phyloP scores from a whole-genome alignment of 345 rosid species.

The Salix viminalis region DNA sequence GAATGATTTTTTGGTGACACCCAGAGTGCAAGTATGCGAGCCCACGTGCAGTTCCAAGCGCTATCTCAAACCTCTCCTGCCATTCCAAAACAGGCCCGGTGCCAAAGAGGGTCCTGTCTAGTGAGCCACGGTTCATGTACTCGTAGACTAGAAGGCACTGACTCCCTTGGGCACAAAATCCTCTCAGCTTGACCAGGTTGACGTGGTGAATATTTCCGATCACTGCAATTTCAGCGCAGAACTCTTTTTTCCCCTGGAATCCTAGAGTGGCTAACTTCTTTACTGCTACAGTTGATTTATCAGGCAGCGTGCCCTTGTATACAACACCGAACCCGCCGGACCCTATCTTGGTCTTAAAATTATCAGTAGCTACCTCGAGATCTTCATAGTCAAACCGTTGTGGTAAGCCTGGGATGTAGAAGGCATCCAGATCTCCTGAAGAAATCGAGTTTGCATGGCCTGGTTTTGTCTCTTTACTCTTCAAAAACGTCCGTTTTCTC shows the following conservation, averaged over 20 bases:
- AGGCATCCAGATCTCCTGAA: slow-evolving; percentile 62
- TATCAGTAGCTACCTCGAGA: slow-evolving; percentile 19
- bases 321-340: slow-evolving; percentile 26
- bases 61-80: slow-evolving; percentile 23
- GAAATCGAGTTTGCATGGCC: slow-evolving; percentile 30
- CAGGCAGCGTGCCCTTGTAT: slow-evolving; percentile 20
- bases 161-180: slow-evolving; percentile 25
- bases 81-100: slow-evolving; percentile 19
- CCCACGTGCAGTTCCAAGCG: slow-evolving; percentile 30
- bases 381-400: slow-evolving; percentile 21
- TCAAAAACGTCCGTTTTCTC: slow-evolving; percentile 45
- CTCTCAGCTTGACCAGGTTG: slow-evolving; percentile 24
- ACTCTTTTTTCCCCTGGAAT: slow-evolving; percentile 23
- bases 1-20: slow-evolving; percentile 22
- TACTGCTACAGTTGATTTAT: slow-evolving; percentile 21
- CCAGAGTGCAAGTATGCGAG: slow-evolving; percentile 22
- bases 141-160: slow-evolving; percentile 26
- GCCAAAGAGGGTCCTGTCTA: slow-evolving; percentile 21
- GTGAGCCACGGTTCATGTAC: slow-evolving; percentile 27
- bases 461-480: slow-evolving; percentile 27
- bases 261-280: slow-evolving; percentile 23
- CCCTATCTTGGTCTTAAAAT: slow-evolving; percentile 21
- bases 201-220: slow-evolving; percentile 25
- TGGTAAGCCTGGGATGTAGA: slow-evolving; percentile 53
- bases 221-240: slow-evolving; percentile 27